Percentiles rank a stretch among this genome's conserved stretches.
phyloP scores from a whole-genome alignment of 192 early-diverging fungal species.

The Rhizoclosmatium sp. region DNA sequence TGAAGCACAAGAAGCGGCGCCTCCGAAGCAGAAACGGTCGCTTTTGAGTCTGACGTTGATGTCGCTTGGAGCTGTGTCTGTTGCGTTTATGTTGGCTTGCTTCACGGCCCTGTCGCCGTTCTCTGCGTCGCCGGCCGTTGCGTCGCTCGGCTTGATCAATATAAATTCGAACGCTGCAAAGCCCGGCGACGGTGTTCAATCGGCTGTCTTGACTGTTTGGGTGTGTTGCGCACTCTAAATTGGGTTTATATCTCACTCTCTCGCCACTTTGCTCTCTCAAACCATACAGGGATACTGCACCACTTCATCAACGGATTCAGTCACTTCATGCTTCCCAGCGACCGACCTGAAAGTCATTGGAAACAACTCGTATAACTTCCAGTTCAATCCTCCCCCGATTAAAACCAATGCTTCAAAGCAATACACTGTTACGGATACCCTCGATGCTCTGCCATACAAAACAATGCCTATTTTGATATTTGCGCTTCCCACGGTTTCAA shows the following conservation, averaged over 20 bases:
- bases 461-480: conserved; percentile 34
- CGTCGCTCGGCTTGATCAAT: conserved; percentile 3
- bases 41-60: conserved; percentile 4
- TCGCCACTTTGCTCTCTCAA: not conserved
- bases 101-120: conserved; percentile 21
- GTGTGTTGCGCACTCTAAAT: not conserved
- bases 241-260: not conserved
- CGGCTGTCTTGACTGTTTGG: conserved; percentile 28
- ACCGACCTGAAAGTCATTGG: conserved; percentile 18
- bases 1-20: not conserved
- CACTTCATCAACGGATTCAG: not conserved
- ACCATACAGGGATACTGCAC: conserved; percentile 26
- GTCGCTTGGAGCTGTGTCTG: not conserved
- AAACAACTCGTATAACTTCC: conserved; percentile 12
- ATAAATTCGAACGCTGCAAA: not conserved
- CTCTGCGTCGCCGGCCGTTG: conserved; percentile 12
- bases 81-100: conserved; percentile 2
- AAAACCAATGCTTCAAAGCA: not conserved
- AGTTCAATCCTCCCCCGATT: conserved; percentile 10
- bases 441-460: conserved; percentile 31
- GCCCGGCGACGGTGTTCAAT: conserved; percentile 5
- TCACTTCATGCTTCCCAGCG: conserved; percentile 12
- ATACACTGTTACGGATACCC: conserved; percentile 8
- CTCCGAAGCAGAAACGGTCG: not conserved
- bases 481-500: conserved; percentile 9